Evolutionary conservation across 192 early-diverging fungal species (phyloP), one percentile per base, ranked within the genome.

Genomic region (Gonapodya prolifera): DNA sequence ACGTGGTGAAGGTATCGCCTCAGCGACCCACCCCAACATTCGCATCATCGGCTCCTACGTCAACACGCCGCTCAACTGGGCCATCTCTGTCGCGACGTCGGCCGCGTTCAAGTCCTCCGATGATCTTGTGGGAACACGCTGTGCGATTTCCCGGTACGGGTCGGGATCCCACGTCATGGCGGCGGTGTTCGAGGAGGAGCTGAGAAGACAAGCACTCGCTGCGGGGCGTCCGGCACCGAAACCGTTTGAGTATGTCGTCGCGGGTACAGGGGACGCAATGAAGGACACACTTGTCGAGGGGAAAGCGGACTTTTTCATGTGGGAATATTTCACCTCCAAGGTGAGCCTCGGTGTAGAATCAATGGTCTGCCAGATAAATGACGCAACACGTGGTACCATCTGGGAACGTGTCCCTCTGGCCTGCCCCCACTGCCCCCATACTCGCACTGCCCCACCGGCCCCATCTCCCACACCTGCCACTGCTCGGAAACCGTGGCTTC

Each of bases 121-220:
- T 29, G 32, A 30, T 8, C 18, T 73, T 8, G 8, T 30, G 31
- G 71, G 71, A 13, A 30, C 71, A 2, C 2, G 8, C 16, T 30
- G 18, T 29, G 32, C 71, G 8, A 32, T 73, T 8, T 73, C 71
- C 28, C 71, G 71, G 8, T 30, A 30, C 28, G 71, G 71, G 2
- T 73, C 71, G 28, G 71, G 71, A 16, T 73, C 71, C 2, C 71
- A 73, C 71, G 71, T 73, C 71, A 73, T 73, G 71, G 71, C 71
- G 31, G 71, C 32, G 8, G 71, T 73, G 31, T 32, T 73, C 71
- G 71, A 73, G 71, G 71, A 73, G 16, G 71, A 73, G 13, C 71
- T 32, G 31, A 8, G 71, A 73, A 8, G 71, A 8, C 2, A 8
- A 73, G 71, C 18, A 16, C 8, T 2, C 18, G 8, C 2, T 16